These are phyloP conservation scores for Epithemia pelagica DNA, from an alignment of 108 stramenopile species.

Conservation along the genomic window DNA sequence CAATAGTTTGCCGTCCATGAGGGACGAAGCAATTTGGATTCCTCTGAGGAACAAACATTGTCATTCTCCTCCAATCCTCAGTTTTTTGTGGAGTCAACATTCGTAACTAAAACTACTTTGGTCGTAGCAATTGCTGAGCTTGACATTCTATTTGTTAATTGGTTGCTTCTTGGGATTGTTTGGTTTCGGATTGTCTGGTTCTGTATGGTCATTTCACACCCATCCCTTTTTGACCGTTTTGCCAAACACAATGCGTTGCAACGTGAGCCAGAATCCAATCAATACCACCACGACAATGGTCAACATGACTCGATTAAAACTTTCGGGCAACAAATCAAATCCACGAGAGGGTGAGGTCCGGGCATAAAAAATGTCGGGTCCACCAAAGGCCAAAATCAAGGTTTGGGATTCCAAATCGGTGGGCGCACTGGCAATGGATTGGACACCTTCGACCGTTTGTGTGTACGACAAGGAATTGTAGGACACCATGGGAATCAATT, in stretches of 20 bases:
- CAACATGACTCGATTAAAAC: conserved; percentile 65
- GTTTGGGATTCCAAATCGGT: conserved; percentile 83
- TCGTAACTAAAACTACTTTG: too few relatives aligned
- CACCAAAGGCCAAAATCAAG: conserved; percentile 66
- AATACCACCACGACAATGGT: conserved; percentile 53
- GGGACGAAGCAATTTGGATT: too few relatives aligned
- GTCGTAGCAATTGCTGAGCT: too few relatives aligned
- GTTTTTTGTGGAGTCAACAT: too few relatives aligned
- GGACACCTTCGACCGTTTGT: conserved; percentile 47
- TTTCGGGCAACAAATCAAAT: conserved; percentile 83
- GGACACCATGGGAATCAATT: conserved; percentile 61
- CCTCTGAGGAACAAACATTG: too few relatives aligned
- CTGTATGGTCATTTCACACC: too few relatives aligned
- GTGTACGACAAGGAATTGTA: conserved; percentile 54
- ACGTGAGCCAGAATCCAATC: conserved; percentile 5
- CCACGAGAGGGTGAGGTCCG: conserved; percentile 78
- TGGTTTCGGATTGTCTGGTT: too few relatives aligned
- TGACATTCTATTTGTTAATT: too few relatives aligned
- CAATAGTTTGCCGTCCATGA: too few relatives aligned
- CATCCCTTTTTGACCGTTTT: neutral
- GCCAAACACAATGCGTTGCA: neutral
- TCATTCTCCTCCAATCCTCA: too few relatives aligned
- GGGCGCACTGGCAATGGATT: conserved; percentile 41
- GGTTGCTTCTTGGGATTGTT: too few relatives aligned
- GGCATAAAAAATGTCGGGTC: conserved; percentile 82